These are phyloP conservation scores for Cytospora paraplurivora DNA, from an alignment of 2,329 filamentous ascomycete species.

Conservation along the genomic window DNA sequence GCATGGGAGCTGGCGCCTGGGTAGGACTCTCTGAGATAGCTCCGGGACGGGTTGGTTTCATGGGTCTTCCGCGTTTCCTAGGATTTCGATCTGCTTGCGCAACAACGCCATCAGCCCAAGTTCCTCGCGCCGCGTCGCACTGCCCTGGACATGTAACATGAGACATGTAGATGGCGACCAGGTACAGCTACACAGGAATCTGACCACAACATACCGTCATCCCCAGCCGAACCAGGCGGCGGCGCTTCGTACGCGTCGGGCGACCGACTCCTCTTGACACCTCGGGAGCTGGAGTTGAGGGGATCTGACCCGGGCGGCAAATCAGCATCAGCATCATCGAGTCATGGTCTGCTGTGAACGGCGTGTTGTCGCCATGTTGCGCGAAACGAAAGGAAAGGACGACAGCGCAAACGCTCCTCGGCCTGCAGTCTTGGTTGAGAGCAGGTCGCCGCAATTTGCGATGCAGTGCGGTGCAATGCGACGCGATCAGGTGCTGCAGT, in stretches of 20 bases:
- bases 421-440: slow-evolving; percentile 5
- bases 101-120: slow-evolving; percentile 37
- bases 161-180: slow-evolving; percentile 36
- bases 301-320: slow-evolving; percentile 45
- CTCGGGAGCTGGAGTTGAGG: slow-evolving; percentile 61
- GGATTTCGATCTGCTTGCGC: slow-evolving; percentile 50
- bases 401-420: slow-evolving; percentile 5
- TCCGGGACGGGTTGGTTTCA: slow-evolving; percentile 59
- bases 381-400: neutral
- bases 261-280: slow-evolving; percentile 78
- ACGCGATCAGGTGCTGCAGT: slow-evolving; percentile 19
- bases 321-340: slow-evolving; percentile 39
- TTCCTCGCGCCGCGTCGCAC: slow-evolving; percentile 39
- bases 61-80: slow-evolving; percentile 62
- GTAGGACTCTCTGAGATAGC: slow-evolving; percentile 59
- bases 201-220: slow-evolving; percentile 69
- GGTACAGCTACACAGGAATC: slow-evolving; percentile 41
- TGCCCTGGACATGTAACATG: slow-evolving; percentile 38
- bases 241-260: slow-evolving; percentile 64
- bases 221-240: slow-evolving; percentile 59
- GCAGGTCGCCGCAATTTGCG: neutral
- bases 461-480: slow-evolving; percentile 11
- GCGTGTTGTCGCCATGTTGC: slow-evolving; percentile 21
- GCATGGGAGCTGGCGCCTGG: slow-evolving; percentile 51
- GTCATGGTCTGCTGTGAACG: slow-evolving; percentile 19